phyloP scores from a whole-genome alignment of 805 yeast species.

The Cyberlindnera maritima region DNA sequence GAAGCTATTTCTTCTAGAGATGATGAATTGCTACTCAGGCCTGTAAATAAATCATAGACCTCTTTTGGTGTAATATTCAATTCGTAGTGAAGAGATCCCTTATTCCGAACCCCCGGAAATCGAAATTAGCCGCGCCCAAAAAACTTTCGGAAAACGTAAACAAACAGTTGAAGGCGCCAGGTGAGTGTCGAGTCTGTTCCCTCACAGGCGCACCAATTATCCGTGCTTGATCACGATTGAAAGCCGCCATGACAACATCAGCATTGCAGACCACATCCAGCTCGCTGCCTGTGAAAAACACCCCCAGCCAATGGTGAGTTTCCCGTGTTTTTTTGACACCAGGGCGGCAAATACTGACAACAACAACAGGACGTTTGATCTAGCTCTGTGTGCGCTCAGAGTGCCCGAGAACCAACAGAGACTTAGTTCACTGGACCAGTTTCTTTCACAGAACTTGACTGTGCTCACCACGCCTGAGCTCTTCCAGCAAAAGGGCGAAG shows the following conservation, averaged over 20 bases:
- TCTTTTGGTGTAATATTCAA: background rate
- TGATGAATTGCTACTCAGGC: no score
- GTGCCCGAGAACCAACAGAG: constrained; percentile 16
- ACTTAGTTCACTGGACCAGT: constrained; percentile 18
- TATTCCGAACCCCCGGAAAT: constrained; percentile 1
- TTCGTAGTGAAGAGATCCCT: background rate
- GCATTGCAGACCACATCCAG: background rate
- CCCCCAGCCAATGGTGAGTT: constrained; percentile 6
- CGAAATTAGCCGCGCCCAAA: background rate
- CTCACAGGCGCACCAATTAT: background rate
- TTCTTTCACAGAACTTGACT: constrained; percentile 13
- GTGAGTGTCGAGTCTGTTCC: background rate
- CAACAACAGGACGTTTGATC: constrained; percentile 24
- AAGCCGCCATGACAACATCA: background rate
- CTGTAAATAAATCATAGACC: background rate
- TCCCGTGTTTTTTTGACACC: background rate
- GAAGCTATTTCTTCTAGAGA: constrained; percentile 10
- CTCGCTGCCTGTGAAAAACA: background rate
- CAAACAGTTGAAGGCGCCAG: constrained; percentile 6
- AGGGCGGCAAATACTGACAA: constrained; percentile 11
- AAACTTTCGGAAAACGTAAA: constrained; percentile 13
- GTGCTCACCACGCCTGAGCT: constrained; percentile 14
- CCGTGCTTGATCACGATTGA: background rate
- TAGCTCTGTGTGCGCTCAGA: constrained; percentile 21
- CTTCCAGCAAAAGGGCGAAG: constrained; percentile 4